phyloP scores from a whole-genome alignment of 2,329 filamentous ascomycete genomes.

The Colletotrichum simmondsii region DNA sequence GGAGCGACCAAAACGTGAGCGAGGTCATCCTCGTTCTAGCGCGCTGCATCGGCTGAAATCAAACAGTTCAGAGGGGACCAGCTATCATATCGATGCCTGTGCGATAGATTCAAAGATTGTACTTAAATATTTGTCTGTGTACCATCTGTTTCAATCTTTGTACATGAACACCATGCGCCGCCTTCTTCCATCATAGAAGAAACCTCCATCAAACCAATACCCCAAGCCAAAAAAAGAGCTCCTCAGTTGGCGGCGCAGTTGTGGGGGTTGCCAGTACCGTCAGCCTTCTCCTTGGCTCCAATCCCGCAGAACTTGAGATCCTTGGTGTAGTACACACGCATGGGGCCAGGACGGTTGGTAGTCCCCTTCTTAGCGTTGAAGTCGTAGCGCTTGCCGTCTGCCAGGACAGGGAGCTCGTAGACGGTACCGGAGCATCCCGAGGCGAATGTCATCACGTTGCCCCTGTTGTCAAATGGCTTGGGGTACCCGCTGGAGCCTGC shows the following conservation, averaged over 20 bases:
- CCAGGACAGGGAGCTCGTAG: neutral
- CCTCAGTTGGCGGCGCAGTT: neutral
- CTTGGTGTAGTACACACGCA: neutral
- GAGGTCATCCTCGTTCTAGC: too few species aligned
- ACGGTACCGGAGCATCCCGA: neutral
- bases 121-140: too few species aligned
- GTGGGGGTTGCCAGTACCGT: neutral
- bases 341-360: neutral
- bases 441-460: conserved; percentile 6
- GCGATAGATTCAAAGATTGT: too few species aligned
- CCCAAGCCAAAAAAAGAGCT: too few species aligned
- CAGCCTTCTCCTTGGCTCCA: neutral
- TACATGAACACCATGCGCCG: too few species aligned
- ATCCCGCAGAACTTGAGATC: neutral
- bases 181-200: too few species aligned
- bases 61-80: too few species aligned
- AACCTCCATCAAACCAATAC: too few species aligned
- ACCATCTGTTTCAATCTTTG: too few species aligned
- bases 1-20: too few species aligned
- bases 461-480: neutral
- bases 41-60: too few species aligned
- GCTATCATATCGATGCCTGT: too few species aligned
- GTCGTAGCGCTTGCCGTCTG: conserved; percentile 2
- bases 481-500: neutral
- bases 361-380: neutral